Conservation (phyloP, 129 eudicot species). For the Glebionis coronaria region DNA sequence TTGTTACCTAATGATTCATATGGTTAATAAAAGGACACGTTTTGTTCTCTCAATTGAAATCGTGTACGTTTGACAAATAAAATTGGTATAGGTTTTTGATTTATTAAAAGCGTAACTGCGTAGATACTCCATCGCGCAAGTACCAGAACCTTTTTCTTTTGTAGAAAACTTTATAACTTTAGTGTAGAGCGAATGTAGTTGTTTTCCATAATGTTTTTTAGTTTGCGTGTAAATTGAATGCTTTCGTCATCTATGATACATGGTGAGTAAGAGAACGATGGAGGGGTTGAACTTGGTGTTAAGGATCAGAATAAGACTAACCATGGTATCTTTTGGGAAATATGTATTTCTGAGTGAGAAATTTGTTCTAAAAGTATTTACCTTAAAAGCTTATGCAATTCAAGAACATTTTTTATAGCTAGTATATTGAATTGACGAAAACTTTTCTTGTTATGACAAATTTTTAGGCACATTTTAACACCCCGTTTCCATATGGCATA, state of each 20-base stretch:
- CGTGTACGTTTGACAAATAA: conserved; percentile 3
- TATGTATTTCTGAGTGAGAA: neutral
- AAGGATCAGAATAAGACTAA: conserved; percentile 3
- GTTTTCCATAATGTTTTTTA: neutral
- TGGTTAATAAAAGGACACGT: conserved; percentile 10
- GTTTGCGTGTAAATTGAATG: too few species aligned
- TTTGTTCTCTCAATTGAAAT: conserved; percentile 2
- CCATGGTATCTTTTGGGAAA: neutral
- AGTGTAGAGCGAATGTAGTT: too few species aligned
- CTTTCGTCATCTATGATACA: neutral
- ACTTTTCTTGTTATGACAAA: too few species aligned
- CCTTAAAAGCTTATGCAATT: neutral
- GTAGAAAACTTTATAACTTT: neutral
- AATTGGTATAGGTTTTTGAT: conserved; percentile 9
- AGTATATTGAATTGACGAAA: neutral
- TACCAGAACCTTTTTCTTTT: neutral
- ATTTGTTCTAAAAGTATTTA: neutral
- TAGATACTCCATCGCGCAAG: neutral
- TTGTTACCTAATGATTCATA: conserved; percentile 10
- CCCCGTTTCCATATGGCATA: too few species aligned
- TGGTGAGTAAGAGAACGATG: neutral
- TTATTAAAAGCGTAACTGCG: neutral
- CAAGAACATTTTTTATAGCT: conserved; percentile 8
- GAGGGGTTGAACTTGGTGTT: neutral
- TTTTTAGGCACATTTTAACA: too few species aligned